phyloP scores from a whole-genome alignment of 306 rosid genomes.

The Rosa persica region DNA sequence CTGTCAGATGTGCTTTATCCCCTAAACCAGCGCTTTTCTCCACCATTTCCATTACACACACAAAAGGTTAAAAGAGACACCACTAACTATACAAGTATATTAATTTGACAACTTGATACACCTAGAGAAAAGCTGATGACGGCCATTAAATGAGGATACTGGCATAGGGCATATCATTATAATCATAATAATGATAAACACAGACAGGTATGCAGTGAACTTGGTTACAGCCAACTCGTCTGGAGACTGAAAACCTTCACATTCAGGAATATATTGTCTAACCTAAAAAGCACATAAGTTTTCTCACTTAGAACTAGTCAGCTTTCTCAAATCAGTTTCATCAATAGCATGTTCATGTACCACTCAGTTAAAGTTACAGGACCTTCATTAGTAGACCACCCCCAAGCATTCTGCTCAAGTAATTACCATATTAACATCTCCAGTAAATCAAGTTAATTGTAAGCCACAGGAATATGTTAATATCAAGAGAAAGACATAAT shows the following conservation, averaged over 20 bases:
- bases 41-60: not conserved
- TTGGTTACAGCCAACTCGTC: not conserved
- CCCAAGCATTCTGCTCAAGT: not conserved
- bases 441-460: not conserved
- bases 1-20: not conserved
- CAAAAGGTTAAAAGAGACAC: not conserved
- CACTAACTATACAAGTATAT: not conserved
- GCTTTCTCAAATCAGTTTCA: not conserved
- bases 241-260: not conserved
- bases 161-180: not conserved
- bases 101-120: not conserved
- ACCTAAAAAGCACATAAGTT: not conserved
- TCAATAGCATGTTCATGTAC: not conserved
- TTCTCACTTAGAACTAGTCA: not conserved
- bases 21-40: not conserved
- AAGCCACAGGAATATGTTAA: not conserved
- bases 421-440: not conserved
- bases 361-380: not conserved
- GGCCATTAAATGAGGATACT: not conserved
- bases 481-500: not conserved
- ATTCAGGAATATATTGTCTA: not conserved
- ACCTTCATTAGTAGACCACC: not conserved
- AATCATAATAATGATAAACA: not conserved
- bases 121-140: not conserved
- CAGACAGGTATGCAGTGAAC: not conserved